Evolutionary conservation across 805 yeast genomes (phyloP).

Genomic region (Spathaspora arborariae): DNA sequence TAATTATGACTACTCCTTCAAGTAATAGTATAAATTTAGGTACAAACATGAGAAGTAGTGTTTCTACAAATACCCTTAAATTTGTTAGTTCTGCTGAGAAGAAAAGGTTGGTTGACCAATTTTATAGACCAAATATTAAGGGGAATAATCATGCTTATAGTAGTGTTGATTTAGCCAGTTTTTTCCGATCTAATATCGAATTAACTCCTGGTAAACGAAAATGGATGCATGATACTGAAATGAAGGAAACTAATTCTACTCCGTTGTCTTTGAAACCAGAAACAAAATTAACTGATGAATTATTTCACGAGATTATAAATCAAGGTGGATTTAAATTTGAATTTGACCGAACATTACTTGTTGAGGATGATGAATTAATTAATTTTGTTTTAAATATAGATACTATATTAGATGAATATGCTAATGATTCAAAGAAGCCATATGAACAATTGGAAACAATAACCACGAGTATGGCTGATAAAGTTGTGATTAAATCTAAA

Average conservation of each 20-base stretch:
- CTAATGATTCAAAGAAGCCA: not conserved
- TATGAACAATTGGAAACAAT: constrained; percentile 7
- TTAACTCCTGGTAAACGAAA: not conserved
- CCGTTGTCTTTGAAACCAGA: not conserved
- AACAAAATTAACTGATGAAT: constrained; percentile 3
- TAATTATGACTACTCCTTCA: not conserved
- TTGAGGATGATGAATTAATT: constrained; percentile 23
- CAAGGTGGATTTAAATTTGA: constrained; percentile 19
- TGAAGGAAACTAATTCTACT: not conserved
- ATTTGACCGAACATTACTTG: constrained; percentile 8
- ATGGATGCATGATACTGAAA: not conserved
- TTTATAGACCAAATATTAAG: constrained; percentile 18
- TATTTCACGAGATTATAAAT: constrained; percentile 13
- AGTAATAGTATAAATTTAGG: not conserved
- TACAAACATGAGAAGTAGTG: not conserved
- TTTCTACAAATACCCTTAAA: not conserved
- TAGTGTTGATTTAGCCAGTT: not conserved
- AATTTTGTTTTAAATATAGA: constrained; percentile 28
- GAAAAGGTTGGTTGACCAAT: constrained; percentile 39
- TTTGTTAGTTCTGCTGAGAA: constrained; percentile 13
- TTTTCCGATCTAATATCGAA: not conserved
- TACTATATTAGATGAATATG: constrained; percentile 14
- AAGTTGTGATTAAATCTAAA: constrained; percentile 1
- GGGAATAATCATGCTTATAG: not conserved
- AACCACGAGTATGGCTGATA: constrained; percentile 5